A percentile compares a stretch with the other conserved stretches of the same genome.
Conservation (phyloP, 1,284 basidiomycete genomes). For the Ustilago shanxiensis region DNA sequence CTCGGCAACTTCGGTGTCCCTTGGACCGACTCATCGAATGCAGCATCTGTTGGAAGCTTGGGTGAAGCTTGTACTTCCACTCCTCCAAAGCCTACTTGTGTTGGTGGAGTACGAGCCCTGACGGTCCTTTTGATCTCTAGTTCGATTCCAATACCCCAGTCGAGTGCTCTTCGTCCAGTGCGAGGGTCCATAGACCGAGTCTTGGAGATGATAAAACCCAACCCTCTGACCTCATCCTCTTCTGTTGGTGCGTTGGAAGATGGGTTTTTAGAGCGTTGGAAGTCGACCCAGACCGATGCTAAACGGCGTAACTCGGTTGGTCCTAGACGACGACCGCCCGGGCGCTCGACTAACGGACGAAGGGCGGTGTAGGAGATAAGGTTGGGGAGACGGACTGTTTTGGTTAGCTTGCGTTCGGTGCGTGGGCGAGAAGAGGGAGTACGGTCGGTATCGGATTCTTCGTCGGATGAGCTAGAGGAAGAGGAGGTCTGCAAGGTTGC, state of each 20-base stretch:
- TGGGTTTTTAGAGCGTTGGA: slow-evolving; percentile 16
- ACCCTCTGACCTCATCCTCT: slow-evolving; percentile 42
- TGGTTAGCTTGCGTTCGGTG: slow-evolving; percentile 9
- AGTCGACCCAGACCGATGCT: slow-evolving; percentile 58
- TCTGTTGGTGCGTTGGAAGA: neutral
- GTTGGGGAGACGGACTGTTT: slow-evolving; percentile 58
- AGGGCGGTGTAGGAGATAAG: slow-evolving; percentile 59
- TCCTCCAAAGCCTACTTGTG: slow-evolving; percentile 49
- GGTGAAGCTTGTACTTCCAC: slow-evolving; percentile 28
- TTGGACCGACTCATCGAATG: slow-evolving; percentile 28
- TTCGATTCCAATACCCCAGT: slow-evolving; percentile 63
- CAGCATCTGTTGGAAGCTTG: slow-evolving; percentile 2
- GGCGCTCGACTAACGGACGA: slow-evolving; percentile 62
- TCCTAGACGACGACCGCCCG: slow-evolving; percentile 52
- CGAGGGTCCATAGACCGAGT: slow-evolving; percentile 51
- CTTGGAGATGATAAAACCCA: slow-evolving; percentile 58
- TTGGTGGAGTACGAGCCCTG: slow-evolving; percentile 31
- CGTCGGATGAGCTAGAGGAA: slow-evolving; percentile 12
- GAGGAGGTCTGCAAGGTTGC: slow-evolving; percentile 40
- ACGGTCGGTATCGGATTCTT: slow-evolving; percentile 15
- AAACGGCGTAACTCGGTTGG: slow-evolving; percentile 54
- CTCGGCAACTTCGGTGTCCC: slow-evolving; percentile 43
- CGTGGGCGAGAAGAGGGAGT: neutral
- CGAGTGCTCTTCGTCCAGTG: slow-evolving; percentile 43
- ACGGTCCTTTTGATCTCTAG: slow-evolving; percentile 45